These are phyloP conservation scores for Penicillium frequentans DNA, from an alignment of 2,329 filamentous ascomycete genomes.

Conservation along the genomic window DNA sequence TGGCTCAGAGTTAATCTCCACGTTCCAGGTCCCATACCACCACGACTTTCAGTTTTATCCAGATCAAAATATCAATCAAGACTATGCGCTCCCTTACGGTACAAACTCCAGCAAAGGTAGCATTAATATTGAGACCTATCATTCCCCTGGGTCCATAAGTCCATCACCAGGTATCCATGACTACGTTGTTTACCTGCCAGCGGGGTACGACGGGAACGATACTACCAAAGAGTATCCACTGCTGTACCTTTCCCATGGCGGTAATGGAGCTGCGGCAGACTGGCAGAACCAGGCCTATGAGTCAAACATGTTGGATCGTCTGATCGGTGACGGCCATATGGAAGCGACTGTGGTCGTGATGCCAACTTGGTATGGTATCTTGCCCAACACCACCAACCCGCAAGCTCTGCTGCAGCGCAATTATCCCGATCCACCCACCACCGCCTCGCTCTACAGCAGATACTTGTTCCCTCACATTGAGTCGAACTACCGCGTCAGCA, in stretches of 20 bases:
- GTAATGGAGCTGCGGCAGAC: background rate
- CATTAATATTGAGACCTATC: no score
- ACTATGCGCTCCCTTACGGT: no score
- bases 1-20: no score
- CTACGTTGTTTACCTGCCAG: background rate
- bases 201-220: background rate
- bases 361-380: background rate
- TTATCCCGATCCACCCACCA: background rate
- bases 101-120: no score
- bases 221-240: background rate
- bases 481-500: no score
- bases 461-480: background rate
- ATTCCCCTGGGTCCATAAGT: no score
- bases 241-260: background rate
- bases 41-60: no score
- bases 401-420: background rate
- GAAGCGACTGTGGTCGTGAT: background rate
- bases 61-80: no score
- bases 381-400: background rate
- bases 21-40: no score
- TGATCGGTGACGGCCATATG: background rate
- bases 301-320: background rate
- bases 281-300: background rate
- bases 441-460: background rate
- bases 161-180: background rate